These are phyloP conservation scores for Polysphondylium violaceum DNA, from an alignment of 78 protist genomes.

Conservation along the genomic window DNA sequence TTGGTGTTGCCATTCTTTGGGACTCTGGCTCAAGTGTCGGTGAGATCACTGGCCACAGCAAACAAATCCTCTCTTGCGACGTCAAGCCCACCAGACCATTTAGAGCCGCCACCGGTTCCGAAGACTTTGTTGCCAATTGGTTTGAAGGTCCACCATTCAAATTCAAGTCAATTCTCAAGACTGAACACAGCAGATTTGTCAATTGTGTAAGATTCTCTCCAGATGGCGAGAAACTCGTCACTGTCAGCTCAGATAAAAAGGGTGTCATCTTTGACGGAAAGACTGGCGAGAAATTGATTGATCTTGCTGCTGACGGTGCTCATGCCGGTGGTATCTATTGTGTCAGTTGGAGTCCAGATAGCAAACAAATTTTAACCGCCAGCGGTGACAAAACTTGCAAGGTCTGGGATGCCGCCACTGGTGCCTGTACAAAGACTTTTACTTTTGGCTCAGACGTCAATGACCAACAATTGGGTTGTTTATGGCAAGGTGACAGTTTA, in stretches of 20 bases:
- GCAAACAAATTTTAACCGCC: conserved; percentile 83
- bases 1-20: conserved; percentile 81
- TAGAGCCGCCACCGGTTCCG: conserved; percentile 91
- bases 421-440: conserved; percentile 60
- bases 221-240: conserved; percentile 75
- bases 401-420: conserved; percentile 86
- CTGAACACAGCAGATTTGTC: conserved; percentile 86
- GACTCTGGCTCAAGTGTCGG: conserved; percentile 95
- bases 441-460: conserved; percentile 64
- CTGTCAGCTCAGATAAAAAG: conserved; percentile 88
- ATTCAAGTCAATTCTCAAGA: conserved; percentile 63
- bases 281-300: conserved; percentile 88
- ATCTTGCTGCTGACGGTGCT: conserved; percentile 49
- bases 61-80: conserved; percentile 86
- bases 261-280: conserved; percentile 92
- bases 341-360: conserved; percentile 81
- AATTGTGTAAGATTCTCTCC: conserved; percentile 93
- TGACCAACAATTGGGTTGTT: conserved; percentile 92
- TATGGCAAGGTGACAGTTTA: conserved; percentile 84
- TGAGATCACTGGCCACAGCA: conserved; percentile 92
- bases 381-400: conserved; percentile 93
- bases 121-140: conserved; percentile 80
- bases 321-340: conserved; percentile 89
- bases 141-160: conserved; percentile 96
- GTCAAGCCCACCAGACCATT: conserved; percentile 92